A percentile compares a stretch with the other conserved stretches of the same genome.
phyloP scores from a whole-genome alignment of 1,284 basidiomycete genomes.

The Microbotryum saponariae region DNA sequence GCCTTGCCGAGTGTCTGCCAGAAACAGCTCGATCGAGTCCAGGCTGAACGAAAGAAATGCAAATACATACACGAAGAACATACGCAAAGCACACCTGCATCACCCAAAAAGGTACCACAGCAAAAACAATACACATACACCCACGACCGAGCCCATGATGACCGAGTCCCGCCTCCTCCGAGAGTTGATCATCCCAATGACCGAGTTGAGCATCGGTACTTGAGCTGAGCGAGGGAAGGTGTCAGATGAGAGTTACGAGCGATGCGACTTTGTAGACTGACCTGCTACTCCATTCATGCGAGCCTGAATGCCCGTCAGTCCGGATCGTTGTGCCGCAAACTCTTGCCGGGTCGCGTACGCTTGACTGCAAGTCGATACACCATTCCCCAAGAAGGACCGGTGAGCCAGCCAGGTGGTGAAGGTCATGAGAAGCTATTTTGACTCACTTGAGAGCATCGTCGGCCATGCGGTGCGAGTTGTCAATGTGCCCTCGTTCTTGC shows the following conservation, averaged over 20 bases:
- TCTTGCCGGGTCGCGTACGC: slow-evolving; percentile 95
- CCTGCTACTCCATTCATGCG: slow-evolving; percentile 77
- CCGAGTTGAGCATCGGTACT: slow-evolving; percentile 86
- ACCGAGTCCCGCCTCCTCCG: slow-evolving; percentile 81
- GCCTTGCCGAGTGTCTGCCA: neutral
- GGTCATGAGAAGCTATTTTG: slow-evolving; percentile 7
- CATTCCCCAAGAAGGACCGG: neutral
- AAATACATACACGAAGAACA: neutral
- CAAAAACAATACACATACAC: slow-evolving; percentile 69
- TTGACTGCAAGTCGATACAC: slow-evolving; percentile 54
- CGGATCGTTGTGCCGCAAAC: slow-evolving; percentile 73
- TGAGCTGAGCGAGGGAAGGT: slow-evolving; percentile 50
- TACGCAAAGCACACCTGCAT: neutral
- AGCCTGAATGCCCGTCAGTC: slow-evolving; percentile 66
- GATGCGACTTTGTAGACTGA: slow-evolving; percentile 43
- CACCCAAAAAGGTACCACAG: slow-evolving; percentile 59
- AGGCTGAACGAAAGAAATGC: neutral
- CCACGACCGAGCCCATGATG: slow-evolving; percentile 79
- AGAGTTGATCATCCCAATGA: slow-evolving; percentile 85
- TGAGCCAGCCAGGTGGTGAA: slow-evolving; percentile 3
- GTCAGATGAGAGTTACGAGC: neutral
- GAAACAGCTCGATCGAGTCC: neutral
- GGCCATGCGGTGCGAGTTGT: slow-evolving; percentile 88
- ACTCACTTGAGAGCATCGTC: slow-evolving; percentile 80
- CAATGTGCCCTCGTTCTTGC: slow-evolving; percentile 78